Evolutionary conservation across 2,329 filamentous ascomycete species (phyloP), one percentile per base, ranked within the genome.

Genomic region (Apiospora aurea): DNA sequence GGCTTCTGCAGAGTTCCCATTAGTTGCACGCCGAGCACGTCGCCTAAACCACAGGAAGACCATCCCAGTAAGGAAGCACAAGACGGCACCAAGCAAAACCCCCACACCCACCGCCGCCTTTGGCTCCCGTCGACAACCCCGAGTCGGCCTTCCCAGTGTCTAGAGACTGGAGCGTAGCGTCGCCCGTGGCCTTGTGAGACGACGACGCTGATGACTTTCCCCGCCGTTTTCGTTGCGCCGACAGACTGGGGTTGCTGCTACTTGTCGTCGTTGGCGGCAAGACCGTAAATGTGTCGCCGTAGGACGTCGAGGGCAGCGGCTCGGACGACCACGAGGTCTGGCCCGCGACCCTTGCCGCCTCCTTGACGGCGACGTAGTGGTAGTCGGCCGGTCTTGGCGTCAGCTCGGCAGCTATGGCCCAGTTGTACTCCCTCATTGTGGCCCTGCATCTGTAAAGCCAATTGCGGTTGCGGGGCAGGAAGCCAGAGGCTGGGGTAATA

Each of bases 11-110:
- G n/a, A n/a, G 6, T 5, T 24, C 2, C 0, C 1, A 7, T 51
- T 10, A 0, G 21, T 7, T 1, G 7, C 4, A 1, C n/a, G 7
- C 21, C 10, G n/a, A 11, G 21, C 1, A 24, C 21, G 7, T 4
- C 47, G n/a, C 18, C 46, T 18, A 10, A 4, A 1, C 47, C 47
- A 51, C 3, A 51, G 47, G 8, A 51, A 24, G 10, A 24, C 5
- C 3, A n/a, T n/a, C n/a, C 7, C 21, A 2, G 8, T 6, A n/a
- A 24, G 47, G 13, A 38, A 38, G 6, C 18, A 49, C 21, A 38
- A 38, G 34, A 49, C 24, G 18, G 18, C 18, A 49, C 46, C 46
- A 7, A n/a, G 46, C 1, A 21, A 49, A 1, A 21, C 18, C 21
- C 46, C 18, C 7, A n/a, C 6, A 8, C 18, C 46, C 2, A 49